Base-by-base conservation (phyloP, 2,329 filamentous ascomycete species). In the Aspergillus aculeatinus region DNA sequence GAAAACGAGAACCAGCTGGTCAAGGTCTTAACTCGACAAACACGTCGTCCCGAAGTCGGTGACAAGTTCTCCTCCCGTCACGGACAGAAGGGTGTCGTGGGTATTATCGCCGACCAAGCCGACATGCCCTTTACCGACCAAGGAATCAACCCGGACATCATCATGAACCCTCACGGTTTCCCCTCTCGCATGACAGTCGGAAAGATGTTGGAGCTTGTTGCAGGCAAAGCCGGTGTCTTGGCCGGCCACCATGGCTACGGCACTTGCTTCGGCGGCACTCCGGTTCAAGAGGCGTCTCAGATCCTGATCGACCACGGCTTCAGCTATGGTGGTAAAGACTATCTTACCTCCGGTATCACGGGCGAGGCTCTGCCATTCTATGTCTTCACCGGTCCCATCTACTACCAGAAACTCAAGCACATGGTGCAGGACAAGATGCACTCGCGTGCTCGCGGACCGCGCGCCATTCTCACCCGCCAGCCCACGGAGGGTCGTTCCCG, bases 351-450 rank as follows among this genome's bases (percentile, higher is more conserved):
- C 0, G 95, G 95, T 39, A 94, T 97, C 73, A 98, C 95, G 0
- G 96, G 95, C 69, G 95, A 99, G 78, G 87, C 91, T 0, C 83
- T 98, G 5, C 92, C 96, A 65, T 93, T 93, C 12, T 98, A 98
- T 78, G 92, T 99, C 72, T 99, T 98, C 83, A 96, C 96, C 74
- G 95, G 95, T 0, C 95, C 95, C 11, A 99, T 99, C 77, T 99
- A 96, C 82, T 99, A 99, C 81, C 95, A 99, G 81, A 96, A 96
- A 67, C 86, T 99, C 66, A 99, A 99, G 85, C 95, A 99, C 83
- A 99, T 99, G 95, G 95, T 99, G 4, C 93, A 98, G 76, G 95
- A 99, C 76, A 99, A 99, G 81, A 98, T 99, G 95, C 95, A 99
- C 79, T 94, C 91, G 33, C 91, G 95, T 63, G 88, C 94, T 2